phyloP scores from a whole-genome alignment of 148 eudicot genomes.

The Fagopyrum tataricum region DNA sequence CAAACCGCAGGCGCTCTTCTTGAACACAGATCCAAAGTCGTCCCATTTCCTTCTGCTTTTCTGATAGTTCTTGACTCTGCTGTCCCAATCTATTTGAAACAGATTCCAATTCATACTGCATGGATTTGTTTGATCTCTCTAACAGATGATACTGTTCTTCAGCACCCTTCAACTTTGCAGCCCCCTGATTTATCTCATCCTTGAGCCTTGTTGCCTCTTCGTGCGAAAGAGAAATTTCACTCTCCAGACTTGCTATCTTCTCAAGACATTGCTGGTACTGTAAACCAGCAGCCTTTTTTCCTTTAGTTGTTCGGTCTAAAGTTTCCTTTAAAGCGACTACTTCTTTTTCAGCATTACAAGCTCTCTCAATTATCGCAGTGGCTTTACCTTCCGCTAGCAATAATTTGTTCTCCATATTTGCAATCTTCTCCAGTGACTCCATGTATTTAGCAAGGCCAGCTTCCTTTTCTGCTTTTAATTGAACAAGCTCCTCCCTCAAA shows the following conservation, averaged over 20 bases:
- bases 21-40: slow-evolving; percentile 64
- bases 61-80: slow-evolving; percentile 68
- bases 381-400: slow-evolving; percentile 52
- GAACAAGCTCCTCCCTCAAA: slow-evolving; percentile 41
- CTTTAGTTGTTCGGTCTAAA: slow-evolving; percentile 39
- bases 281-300: slow-evolving; percentile 53
- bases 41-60: slow-evolving; percentile 84
- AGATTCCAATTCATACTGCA: slow-evolving; percentile 49
- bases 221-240: slow-evolving; percentile 35
- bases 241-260: slow-evolving; percentile 56
- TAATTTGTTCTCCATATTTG: slow-evolving; percentile 58
- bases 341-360: slow-evolving; percentile 66
- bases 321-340: slow-evolving; percentile 48
- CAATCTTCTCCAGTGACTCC: slow-evolving; percentile 53
- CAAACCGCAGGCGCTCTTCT: slow-evolving; percentile 74
- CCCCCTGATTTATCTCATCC: slow-evolving; percentile 48
- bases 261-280: slow-evolving; percentile 53
- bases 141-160: slow-evolving; percentile 58
- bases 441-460: slow-evolving; percentile 50
- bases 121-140: slow-evolving; percentile 53
- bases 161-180: slow-evolving; percentile 51
- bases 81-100: slow-evolving; percentile 42
- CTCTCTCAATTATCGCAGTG: slow-evolving; percentile 35
- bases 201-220: slow-evolving; percentile 62
- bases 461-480: slow-evolving; percentile 47